These are phyloP conservation scores for Sarcomyxa edulis DNA, from an alignment of 768 basidiomycete species.

Conservation along the genomic window DNA sequence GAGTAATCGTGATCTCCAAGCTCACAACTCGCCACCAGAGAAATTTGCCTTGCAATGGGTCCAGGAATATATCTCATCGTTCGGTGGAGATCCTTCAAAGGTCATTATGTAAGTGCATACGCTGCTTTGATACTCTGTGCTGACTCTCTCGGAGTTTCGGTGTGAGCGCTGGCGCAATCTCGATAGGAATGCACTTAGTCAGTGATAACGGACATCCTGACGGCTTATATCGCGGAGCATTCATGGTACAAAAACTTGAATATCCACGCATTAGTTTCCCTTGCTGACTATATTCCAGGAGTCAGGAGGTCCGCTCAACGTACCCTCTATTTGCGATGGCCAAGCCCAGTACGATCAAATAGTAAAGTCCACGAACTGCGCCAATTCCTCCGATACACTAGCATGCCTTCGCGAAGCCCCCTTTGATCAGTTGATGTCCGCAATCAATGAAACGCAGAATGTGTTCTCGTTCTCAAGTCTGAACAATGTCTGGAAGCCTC, in stretches of 20 bases:
- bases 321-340: slow-evolving; percentile 8
- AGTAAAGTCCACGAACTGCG: slow-evolving; percentile 23
- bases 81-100: slow-evolving; percentile 46
- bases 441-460: slow-evolving; percentile 24
- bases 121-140: neutral
- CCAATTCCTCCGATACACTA: slow-evolving; percentile 17
- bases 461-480: slow-evolving; percentile 24
- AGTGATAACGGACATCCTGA: slow-evolving; percentile 24
- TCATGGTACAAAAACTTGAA: slow-evolving; percentile 32
- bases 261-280: slow-evolving; percentile 10
- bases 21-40: slow-evolving; percentile 25
- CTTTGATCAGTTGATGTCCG: slow-evolving; percentile 20
- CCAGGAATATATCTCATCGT: slow-evolving; percentile 42
- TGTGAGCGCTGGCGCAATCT: slow-evolving; percentile 41
- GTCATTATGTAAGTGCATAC: slow-evolving; percentile 32
- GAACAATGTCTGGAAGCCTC: slow-evolving; percentile 27
- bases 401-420: slow-evolving; percentile 27
- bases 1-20: neutral
- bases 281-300: slow-evolving; percentile 14
- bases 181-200: slow-evolving; percentile 33
- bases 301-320: slow-evolving; percentile 12
- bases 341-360: slow-evolving; percentile 22
- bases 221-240: slow-evolving; percentile 29
- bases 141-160: slow-evolving; percentile 32
- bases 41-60: slow-evolving; percentile 49